Percentiles rank a stretch among this genome's conserved stretches.
phyloP scores from a whole-genome alignment of 2,329 filamentous ascomycete genomes.

The Aureobasidium sp. region DNA sequence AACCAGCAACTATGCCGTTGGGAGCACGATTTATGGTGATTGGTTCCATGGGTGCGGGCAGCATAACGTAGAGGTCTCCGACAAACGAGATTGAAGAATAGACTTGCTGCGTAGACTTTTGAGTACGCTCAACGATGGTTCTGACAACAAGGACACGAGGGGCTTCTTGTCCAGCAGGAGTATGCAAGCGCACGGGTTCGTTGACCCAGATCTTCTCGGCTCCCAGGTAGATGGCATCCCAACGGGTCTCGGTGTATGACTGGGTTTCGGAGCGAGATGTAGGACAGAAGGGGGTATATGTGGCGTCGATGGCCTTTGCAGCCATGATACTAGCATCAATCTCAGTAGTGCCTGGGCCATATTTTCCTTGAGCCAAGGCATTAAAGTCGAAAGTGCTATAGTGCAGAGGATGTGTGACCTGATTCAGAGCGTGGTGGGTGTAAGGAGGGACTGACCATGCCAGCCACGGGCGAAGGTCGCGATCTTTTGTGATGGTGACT shows the following conservation, averaged over 20 bases:
- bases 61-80: constrained; percentile 48
- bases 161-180: constrained; percentile 28
- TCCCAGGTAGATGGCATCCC: constrained; percentile 50
- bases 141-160: constrained; percentile 45
- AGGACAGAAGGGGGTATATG: constrained; percentile 48
- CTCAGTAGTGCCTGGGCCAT: constrained; percentile 42
- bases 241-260: constrained; percentile 38
- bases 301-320: constrained; percentile 48
- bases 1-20: constrained; percentile 18
- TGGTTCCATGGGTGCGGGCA: constrained; percentile 35
- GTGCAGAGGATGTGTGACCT: constrained; percentile 29
- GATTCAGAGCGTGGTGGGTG: constrained; percentile 40
- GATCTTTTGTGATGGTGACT: constrained; percentile 38
- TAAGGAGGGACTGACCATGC: constrained; percentile 51
- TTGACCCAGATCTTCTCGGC: constrained; percentile 55
- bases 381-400: constrained; percentile 49
- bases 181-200: constrained; percentile 49
- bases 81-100: constrained; percentile 27
- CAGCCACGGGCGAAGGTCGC: constrained; percentile 49
- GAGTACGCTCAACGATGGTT: constrained; percentile 36
- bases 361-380: constrained; percentile 35
- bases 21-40: constrained; percentile 24
- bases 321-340: constrained; percentile 54
- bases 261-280: constrained; percentile 33
- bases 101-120: constrained; percentile 20